Evolutionary conservation across 2,329 filamentous ascomycete species (phyloP), one percentile per base, ranked within the genome.

Genomic region (Ophiostoma piceae): DNA sequence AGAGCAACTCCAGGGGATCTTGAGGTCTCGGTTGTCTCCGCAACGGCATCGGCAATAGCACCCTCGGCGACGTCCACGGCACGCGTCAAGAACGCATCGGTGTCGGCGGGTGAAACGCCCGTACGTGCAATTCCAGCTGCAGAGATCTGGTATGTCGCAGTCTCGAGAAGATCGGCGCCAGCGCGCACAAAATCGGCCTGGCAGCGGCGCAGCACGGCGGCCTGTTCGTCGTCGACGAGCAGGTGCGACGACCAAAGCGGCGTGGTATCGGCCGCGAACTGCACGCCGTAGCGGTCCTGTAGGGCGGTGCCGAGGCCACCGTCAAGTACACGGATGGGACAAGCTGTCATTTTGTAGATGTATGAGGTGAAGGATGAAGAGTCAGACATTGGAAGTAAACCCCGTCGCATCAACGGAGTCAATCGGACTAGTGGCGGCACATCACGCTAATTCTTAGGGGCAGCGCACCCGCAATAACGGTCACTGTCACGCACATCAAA

Each of bases 291-390:
- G 8, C 32, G 26, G 12, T 64, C 60, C 29, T 64, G 29, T 1
- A 64, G 60, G 29, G 60, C 29, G 7, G 60, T 64, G 9, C 71
- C 88, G 86, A 0, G 79, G 22, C 51, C 51, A 8, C 51, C 51
- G 51, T 57, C 51, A 57, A 57, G 51, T 8, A 57, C 8, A 57
- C 22, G 22, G 22, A 57, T 26, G 3, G 51, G 51, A n/a, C 51
- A 57, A 29, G n/a, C 22, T 14, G 51, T 5, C 51, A 57, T 57
- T 26, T 29, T 57, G 51, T 12, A 16, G 51, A 1, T 57, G 51
- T 47, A n/a, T 3, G 41, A 8, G 1, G 43, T 19, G 7, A 29
- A 57, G 6, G 51, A 9, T 9, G 51, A 57, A 57, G 51, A 12
- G 22, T 8, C 4, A 57, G 51, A 57, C n/a, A 8, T 14, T 22